A percentile compares a stretch with the other conserved stretches of the same genome.
phyloP scores from a whole-genome alignment of 179 eudicot genomes.

The Heliamphora pulchella region DNA sequence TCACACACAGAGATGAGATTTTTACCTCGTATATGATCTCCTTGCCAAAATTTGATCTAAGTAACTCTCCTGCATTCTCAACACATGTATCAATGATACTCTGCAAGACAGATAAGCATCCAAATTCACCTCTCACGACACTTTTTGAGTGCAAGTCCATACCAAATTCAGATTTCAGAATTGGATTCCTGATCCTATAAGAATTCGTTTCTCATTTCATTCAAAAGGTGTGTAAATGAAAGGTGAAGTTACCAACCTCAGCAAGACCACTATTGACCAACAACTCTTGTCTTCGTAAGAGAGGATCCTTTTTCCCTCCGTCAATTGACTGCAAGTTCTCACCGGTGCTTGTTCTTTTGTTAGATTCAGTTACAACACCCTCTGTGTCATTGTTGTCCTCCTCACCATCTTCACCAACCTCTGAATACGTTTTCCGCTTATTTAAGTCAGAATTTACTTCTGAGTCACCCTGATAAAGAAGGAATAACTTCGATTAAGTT shows the following conservation, averaged over 20 bases:
- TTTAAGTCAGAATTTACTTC: constrained; percentile 11
- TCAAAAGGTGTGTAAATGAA: not conserved
- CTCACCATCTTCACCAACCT: constrained; percentile 30
- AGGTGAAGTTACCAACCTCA: constrained; percentile 53
- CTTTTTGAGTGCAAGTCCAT: not conserved
- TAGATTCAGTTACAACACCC: constrained; percentile 22
- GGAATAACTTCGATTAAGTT: not conserved
- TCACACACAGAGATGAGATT: constrained; percentile 7
- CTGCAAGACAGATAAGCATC: constrained; percentile 35
- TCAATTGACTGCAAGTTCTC: constrained; percentile 31
- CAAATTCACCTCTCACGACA: not conserved
- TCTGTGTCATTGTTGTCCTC: constrained; percentile 29
- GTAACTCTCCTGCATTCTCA: constrained; percentile 63
- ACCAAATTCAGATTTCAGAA: not conserved
- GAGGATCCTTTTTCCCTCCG: constrained; percentile 89
- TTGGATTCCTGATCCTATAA: not conserved
- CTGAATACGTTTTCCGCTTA: constrained; percentile 28
- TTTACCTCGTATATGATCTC: constrained; percentile 86
- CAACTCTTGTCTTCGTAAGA: constrained; percentile 71
- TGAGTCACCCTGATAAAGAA: constrained; percentile 19
- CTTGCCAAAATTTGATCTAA: constrained; percentile 73
- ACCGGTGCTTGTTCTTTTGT: constrained; percentile 23
- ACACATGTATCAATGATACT: constrained; percentile 66
- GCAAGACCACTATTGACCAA: constrained; percentile 90
- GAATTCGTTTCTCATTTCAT: too few species aligned